Conservation (phyloP, 2,329 filamentous ascomycete genomes). For the Clarireedia homoeocarpa region DNA sequence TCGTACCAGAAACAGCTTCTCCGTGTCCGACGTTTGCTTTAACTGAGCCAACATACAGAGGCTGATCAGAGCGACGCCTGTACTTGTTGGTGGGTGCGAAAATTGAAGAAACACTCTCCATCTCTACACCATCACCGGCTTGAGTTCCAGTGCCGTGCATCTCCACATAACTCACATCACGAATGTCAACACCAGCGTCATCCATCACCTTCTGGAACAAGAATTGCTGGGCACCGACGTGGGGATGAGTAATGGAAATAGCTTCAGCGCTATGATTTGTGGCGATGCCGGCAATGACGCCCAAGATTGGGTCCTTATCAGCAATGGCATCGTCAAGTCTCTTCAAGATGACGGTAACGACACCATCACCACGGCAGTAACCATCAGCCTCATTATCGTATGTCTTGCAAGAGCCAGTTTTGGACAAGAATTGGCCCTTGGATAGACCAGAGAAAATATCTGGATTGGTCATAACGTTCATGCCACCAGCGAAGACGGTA, state of each 20-base stretch:
- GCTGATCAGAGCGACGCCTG: constrained; percentile 10
- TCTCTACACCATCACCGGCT: constrained; percentile 10
- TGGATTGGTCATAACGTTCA: constrained; percentile 28
- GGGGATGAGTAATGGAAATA: constrained; percentile 7
- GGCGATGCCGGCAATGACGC: constrained; percentile 37
- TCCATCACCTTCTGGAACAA: constrained; percentile 10
- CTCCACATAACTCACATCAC: constrained; percentile 12
- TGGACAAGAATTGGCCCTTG: constrained; percentile 37
- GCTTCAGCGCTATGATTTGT: constrained; percentile 40
- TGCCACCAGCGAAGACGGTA: constrained; percentile 34
- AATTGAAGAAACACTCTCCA: constrained; percentile 8
- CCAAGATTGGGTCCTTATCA: constrained; percentile 49
- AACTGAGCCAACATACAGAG: constrained; percentile 8
- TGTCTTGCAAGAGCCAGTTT: constrained; percentile 33
- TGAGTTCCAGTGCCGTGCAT: constrained; percentile 13
- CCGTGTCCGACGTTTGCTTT: constrained; percentile 11
- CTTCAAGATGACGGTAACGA: constrained; percentile 51
- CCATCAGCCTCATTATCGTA: constrained; percentile 15
- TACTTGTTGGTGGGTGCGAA: constrained; percentile 20
- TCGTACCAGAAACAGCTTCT: constrained; percentile 18
- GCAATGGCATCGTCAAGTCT: constrained; percentile 29
- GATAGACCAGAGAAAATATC: constrained; percentile 16
- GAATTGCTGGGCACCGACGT: constrained; percentile 9
- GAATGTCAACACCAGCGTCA: constrained; percentile 7
- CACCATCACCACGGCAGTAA: constrained; percentile 27